Evolutionary conservation across 805 yeast genomes (phyloP).

Genomic region (Pichia kluyveri): DNA sequence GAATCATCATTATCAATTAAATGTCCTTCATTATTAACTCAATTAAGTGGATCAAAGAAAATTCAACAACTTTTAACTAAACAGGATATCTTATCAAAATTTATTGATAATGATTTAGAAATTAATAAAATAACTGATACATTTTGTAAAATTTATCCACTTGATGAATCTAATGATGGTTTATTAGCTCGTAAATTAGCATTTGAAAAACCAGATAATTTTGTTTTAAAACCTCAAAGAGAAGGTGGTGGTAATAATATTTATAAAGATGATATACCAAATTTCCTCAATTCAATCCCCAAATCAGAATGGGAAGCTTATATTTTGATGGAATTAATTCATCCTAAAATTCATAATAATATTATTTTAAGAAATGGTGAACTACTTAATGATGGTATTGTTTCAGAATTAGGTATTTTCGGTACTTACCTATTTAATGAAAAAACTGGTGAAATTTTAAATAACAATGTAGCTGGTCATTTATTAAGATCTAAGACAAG

Average conservation of each 20-base stretch:
- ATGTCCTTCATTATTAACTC: slow-evolving; percentile 85
- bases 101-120: slow-evolving; percentile 16
- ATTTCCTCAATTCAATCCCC: slow-evolving; percentile 48
- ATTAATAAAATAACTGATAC: slow-evolving; percentile 35
- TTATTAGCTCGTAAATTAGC: slow-evolving; percentile 56
- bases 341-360: slow-evolving; percentile 63
- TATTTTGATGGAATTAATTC: slow-evolving; percentile 87
- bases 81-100: slow-evolving; percentile 35
- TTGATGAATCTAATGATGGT: slow-evolving; percentile 66
- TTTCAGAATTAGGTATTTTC: slow-evolving; percentile 87
- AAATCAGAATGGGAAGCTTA: slow-evolving; percentile 81
- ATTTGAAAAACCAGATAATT: slow-evolving; percentile 54
- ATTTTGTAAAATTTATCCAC: slow-evolving; percentile 80
- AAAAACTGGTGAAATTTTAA: slow-evolving; percentile 40
- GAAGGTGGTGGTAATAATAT: slow-evolving; percentile 99
- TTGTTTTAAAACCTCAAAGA: slow-evolving; percentile 92
- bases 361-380: slow-evolving; percentile 61
- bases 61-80: slow-evolving; percentile 82
- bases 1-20: slow-evolving; percentile 78
- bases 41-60: slow-evolving; percentile 88
- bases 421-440: slow-evolving; percentile 77
- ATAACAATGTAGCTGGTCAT: slow-evolving; percentile 74
- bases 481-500: slow-evolving; percentile 82
- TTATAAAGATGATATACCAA: slow-evolving; percentile 79
- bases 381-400: slow-evolving; percentile 59